Conservation (phyloP, 2,329 filamentous ascomycete genomes). For the Cryphonectria nitschkei region DNA sequence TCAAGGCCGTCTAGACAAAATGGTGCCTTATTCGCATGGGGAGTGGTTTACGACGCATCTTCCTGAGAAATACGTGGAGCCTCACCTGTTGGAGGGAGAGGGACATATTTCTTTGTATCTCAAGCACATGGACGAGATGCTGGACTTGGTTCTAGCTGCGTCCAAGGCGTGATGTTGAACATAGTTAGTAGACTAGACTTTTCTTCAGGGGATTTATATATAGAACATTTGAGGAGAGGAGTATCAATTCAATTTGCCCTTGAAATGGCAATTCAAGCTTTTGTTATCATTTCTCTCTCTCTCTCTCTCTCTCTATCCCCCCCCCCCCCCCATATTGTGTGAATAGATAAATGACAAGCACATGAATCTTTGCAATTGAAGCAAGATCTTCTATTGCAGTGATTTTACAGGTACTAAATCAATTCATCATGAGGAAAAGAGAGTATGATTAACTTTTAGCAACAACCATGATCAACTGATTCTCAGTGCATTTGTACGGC, state of each 20-base stretch:
- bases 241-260: no score
- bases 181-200: no score
- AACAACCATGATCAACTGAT: background rate
- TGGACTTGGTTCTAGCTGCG: conserved; percentile 11
- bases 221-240: no score
- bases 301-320: no score
- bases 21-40: conserved; percentile 33
- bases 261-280: no score
- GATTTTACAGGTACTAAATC: background rate
- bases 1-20: conserved; percentile 33
- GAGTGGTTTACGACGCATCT: conserved; percentile 33
- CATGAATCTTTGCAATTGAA: background rate
- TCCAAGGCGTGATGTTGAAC: background rate
- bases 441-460: background rate
- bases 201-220: no score
- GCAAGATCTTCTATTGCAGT: background rate
- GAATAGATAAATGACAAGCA: background rate
- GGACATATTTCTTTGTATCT: conserved; percentile 30
- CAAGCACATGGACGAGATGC: conserved; percentile 13
- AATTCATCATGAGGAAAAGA: background rate
- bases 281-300: no score
- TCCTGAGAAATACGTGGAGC: conserved; percentile 29
- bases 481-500: background rate
- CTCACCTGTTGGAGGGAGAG: conserved; percentile 31
- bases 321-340: no score